phyloP scores from a whole-genome alignment of 805 yeast genomes.

The Blastobotrys mokoenaii region DNA sequence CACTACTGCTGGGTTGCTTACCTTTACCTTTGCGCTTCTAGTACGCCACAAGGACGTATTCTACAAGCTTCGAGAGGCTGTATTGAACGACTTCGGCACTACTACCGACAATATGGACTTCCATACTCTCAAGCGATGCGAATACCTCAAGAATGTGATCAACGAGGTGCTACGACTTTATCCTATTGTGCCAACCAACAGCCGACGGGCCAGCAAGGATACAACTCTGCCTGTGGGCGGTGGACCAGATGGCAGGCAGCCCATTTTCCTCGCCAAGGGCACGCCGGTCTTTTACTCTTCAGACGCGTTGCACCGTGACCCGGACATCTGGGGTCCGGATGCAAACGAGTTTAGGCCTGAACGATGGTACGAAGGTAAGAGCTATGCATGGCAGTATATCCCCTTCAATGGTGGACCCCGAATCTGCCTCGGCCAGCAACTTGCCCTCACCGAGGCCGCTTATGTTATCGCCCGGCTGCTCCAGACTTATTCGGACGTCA shows the following conservation, averaged over 20 bases:
- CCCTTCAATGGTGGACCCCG: conserved; percentile 44
- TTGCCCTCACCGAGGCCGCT: conserved; percentile 39
- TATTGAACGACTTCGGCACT: conserved; percentile 30
- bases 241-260: conserved; percentile 33
- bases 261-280: conserved; percentile 38
- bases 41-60: conserved; percentile 32
- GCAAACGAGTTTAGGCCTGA: conserved; percentile 37
- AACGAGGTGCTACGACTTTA: conserved; percentile 43
- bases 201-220: conserved; percentile 37
- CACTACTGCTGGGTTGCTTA: conserved; percentile 44
- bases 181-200: conserved; percentile 45
- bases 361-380: conserved; percentile 34
- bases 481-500: conserved; percentile 25
- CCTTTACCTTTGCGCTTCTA: conserved; percentile 38
- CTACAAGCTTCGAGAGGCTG: conserved; percentile 31
- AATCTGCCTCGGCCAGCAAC: conserved; percentile 41
- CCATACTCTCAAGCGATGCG: conserved; percentile 42
- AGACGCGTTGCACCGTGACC: conserved; percentile 34
- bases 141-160: conserved; percentile 38
- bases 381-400: conserved; percentile 32
- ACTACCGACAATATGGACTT: conserved; percentile 28
- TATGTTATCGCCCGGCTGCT: conserved; percentile 34
- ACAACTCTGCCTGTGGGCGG: conserved; percentile 47
- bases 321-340: conserved; percentile 36
- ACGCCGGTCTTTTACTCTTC: conserved; percentile 33